Percentiles rank a stretch among this genome's conserved stretches.
Evolutionary conservation across 2,329 filamentous ascomycete genomes (phyloP).

Genomic region (Penicillium expansum): DNA sequence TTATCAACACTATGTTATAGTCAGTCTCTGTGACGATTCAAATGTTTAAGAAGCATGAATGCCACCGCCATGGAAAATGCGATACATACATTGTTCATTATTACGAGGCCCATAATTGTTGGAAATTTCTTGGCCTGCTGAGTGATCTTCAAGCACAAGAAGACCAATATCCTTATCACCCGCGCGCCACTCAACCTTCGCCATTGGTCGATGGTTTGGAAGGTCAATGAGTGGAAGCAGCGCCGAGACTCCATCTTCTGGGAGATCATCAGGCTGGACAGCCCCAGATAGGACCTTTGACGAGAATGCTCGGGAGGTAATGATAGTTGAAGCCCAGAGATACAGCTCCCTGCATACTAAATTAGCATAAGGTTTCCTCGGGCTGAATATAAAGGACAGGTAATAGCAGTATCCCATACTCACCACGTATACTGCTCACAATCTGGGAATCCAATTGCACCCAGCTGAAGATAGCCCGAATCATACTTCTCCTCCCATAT

Average conservation of each 20-base stretch:
- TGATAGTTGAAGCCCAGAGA: constrained; percentile 47
- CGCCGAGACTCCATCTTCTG: constrained; percentile 62
- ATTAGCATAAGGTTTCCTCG: constrained; percentile 5
- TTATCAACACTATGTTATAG: constrained; percentile 40
- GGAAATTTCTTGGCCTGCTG: constrained; percentile 54
- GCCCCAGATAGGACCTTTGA: constrained; percentile 43
- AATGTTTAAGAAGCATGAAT: too few relatives aligned
- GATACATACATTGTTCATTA: constrained; percentile 59
- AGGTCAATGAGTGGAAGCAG: constrained; percentile 70
- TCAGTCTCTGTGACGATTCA: constrained; percentile 5
- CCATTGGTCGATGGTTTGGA: constrained; percentile 65
- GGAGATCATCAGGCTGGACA: constrained; percentile 38
- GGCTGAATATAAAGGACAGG: not conserved
- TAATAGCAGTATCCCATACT: constrained; percentile 9
- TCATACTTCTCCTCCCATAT: constrained; percentile 42
- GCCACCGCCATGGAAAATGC: not conserved
- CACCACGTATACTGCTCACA: constrained; percentile 41
- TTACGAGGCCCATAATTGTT: constrained; percentile 77
- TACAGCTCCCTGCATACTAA: constrained; percentile 42
- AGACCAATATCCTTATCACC: constrained; percentile 40
- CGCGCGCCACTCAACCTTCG: constrained; percentile 59
- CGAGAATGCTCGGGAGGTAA: constrained; percentile 46
- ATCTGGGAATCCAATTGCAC: constrained; percentile 31
- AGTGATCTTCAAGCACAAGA: constrained; percentile 41
- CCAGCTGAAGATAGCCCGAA: constrained; percentile 28